Conservation (phyloP, 495 filamentous ascomycete genomes). For the Aspergillus campestris region DNA sequence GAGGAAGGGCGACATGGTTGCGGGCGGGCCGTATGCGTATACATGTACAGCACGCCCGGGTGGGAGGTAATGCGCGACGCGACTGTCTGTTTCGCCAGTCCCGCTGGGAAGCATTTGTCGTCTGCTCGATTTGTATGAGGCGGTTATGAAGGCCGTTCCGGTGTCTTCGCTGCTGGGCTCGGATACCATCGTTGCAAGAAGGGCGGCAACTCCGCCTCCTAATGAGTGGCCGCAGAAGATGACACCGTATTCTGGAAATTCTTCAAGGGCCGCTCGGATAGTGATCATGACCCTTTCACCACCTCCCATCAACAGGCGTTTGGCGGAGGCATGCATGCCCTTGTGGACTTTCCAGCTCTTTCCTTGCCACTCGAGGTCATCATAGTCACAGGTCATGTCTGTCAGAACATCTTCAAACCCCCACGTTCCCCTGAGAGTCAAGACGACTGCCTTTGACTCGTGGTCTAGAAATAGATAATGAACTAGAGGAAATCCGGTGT, state of each 20-base stretch:
- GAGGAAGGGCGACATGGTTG: conserved; percentile 64
- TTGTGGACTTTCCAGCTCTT: conserved; percentile 68
- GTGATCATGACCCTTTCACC: conserved; percentile 57
- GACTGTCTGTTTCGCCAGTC: conserved; percentile 12
- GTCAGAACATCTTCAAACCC: conserved; percentile 76
- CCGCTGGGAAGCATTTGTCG: conserved; percentile 35
- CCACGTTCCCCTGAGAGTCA: conserved; percentile 68
- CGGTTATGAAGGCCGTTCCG: conserved; percentile 48
- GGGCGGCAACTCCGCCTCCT: conserved; percentile 64
- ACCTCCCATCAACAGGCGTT: conserved; percentile 58
- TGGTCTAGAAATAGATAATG: conserved; percentile 74
- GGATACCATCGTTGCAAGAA: conserved; percentile 67
- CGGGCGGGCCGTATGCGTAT: conserved; percentile 71
- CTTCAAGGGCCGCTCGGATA: conserved; percentile 60
- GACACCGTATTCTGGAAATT: conserved; percentile 64
- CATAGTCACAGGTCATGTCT: conserved; percentile 76
- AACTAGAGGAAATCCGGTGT: conserved; percentile 67
- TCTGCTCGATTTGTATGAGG: conserved; percentile 23
- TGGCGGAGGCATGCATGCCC: conserved; percentile 72
- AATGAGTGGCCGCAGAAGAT: conserved; percentile 72
- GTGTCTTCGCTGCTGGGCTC: conserved; percentile 45
- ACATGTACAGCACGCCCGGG: conserved; percentile 63
- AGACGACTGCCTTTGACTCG: conserved; percentile 66
- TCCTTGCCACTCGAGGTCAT: conserved; percentile 60
- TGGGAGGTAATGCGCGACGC: conserved; percentile 44